Percentiles rank a stretch among this genome's conserved stretches.
phyloP scores from a whole-genome alignment of 139 green algal species.

The Pseudopediastrum boryanum region DNA sequence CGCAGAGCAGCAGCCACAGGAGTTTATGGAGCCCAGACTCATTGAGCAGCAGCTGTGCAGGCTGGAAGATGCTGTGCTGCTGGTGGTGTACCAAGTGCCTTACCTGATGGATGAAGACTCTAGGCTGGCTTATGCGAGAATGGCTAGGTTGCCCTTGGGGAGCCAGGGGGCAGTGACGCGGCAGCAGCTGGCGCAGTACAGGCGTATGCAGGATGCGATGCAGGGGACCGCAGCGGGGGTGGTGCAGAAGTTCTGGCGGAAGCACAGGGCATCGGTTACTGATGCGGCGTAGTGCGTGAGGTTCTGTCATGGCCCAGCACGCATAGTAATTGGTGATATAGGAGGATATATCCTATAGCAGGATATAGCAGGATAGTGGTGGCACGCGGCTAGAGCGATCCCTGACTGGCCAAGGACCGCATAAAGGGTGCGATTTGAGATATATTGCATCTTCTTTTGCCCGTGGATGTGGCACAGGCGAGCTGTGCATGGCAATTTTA shows the following conservation, averaged over 20 bases:
- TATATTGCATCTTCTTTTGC: no score
- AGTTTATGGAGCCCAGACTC: neutral
- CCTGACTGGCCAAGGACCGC: no score
- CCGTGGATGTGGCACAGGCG: no score
- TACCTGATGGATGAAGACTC: neutral
- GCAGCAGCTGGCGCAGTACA: conserved; percentile 14
- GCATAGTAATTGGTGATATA: no score
- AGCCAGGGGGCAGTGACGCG: conserved; percentile 9
- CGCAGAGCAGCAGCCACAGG: neutral
- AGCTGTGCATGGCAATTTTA: no score
- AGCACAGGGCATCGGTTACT: neutral
- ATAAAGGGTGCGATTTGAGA: no score
- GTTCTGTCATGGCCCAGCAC: no score
- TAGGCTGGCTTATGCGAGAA: conserved; percentile 4
- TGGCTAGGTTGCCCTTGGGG: conserved; percentile 19
- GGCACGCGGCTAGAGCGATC: no score
- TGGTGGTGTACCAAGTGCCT: conserved; percentile 33
- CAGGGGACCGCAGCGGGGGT: conserved; percentile 30
- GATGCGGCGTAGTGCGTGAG: no score
- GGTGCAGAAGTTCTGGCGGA: conserved; percentile 42
- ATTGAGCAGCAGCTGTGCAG: conserved; percentile 44
- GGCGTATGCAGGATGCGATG: conserved; percentile 15
- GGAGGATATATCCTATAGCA: no score
- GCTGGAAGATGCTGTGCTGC: conserved; percentile 45
- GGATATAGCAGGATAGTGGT: no score